These are phyloP conservation scores for Jamesozyma piceae DNA, from an alignment of 805 yeast species.

Conservation along the genomic window DNA sequence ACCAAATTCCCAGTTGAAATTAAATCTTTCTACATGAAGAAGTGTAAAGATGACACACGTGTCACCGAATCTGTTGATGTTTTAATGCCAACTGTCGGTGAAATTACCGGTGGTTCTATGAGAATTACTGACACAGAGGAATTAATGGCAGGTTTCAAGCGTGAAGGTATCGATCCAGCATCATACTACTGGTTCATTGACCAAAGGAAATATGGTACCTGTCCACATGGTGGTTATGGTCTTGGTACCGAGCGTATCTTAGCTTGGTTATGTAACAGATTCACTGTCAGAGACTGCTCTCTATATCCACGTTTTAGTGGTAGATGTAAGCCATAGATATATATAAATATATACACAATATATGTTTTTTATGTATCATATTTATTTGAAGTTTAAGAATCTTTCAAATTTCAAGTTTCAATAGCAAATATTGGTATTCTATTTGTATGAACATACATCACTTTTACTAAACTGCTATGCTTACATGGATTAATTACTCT, in stretches of 20 bases:
- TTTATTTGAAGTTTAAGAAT: no score
- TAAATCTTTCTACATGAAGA: constrained; percentile 97
- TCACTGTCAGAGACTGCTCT: constrained; percentile 96
- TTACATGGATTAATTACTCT: no score
- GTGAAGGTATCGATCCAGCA: constrained; percentile 77
- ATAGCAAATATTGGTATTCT: no score
- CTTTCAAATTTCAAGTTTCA: no score
- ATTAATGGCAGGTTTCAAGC: constrained; percentile 79
- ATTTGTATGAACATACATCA: no score
- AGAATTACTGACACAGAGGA: constrained; percentile 80
- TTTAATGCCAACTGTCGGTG: constrained; percentile 98
- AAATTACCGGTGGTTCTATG: constrained; percentile 98
- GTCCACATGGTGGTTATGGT: constrained; percentile 99
- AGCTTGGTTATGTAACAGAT: constrained; percentile 97
- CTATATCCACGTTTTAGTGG: constrained; percentile 97
- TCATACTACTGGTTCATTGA: constrained; percentile 95
- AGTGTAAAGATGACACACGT: constrained; percentile 78
- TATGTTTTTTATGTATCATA: not conserved
- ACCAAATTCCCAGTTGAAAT: constrained; percentile 94
- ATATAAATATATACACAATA: not conserved
- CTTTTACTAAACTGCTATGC: no score
- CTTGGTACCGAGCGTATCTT: constrained; percentile 95
- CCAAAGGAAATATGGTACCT: constrained; percentile 92
- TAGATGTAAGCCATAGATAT: constrained; percentile 79
- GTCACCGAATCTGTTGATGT: constrained; percentile 98